A percentile compares a stretch with the other conserved stretches of the same genome.
phyloP scores from a whole-genome alignment of 441 rosid species.

The Gossypium davidsonii region DNA sequence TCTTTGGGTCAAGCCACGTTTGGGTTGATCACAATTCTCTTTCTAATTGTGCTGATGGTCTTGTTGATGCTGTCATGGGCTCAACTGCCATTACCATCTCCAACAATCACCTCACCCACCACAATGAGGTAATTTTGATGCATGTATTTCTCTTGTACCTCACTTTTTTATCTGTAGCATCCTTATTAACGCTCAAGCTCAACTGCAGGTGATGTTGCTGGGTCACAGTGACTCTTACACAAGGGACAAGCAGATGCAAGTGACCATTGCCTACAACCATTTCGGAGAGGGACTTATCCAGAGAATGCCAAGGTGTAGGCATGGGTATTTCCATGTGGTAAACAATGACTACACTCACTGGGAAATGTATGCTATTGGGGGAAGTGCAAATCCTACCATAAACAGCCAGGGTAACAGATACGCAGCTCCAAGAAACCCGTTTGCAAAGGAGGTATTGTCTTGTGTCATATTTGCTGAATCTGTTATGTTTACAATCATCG shows the following conservation, averaged over 20 bases:
- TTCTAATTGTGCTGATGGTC: constrained; percentile 89
- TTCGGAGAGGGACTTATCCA: constrained; percentile 94
- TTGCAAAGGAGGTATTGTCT: constrained; percentile 68
- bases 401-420: constrained; percentile 96
- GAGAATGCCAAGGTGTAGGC: constrained; percentile 99
- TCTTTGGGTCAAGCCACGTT: constrained; percentile 81
- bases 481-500: not conserved
- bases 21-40: constrained; percentile 95
- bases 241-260: constrained; percentile 85
- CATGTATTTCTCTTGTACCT: not conserved
- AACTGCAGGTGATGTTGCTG: constrained; percentile 57
- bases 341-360: constrained; percentile 98
- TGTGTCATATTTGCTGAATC: not conserved
- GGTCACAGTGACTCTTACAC: constrained; percentile 89
- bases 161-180: not conserved
- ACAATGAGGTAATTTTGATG: constrained; percentile 61
- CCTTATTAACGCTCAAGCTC: not conserved
- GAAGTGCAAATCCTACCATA: constrained; percentile 87
- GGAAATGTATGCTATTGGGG: constrained; percentile 99
- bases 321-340: constrained; percentile 93
- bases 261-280: constrained; percentile 91
- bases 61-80: constrained; percentile 92
- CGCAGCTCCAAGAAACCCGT: constrained; percentile 63
- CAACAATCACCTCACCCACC: constrained; percentile 86
- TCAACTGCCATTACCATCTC: constrained; percentile 88